Percentiles rank a stretch among this genome's conserved stretches.
phyloP scores from a whole-genome alignment of 2,329 filamentous ascomycete species.

The Curvularia hawaiiensis region DNA sequence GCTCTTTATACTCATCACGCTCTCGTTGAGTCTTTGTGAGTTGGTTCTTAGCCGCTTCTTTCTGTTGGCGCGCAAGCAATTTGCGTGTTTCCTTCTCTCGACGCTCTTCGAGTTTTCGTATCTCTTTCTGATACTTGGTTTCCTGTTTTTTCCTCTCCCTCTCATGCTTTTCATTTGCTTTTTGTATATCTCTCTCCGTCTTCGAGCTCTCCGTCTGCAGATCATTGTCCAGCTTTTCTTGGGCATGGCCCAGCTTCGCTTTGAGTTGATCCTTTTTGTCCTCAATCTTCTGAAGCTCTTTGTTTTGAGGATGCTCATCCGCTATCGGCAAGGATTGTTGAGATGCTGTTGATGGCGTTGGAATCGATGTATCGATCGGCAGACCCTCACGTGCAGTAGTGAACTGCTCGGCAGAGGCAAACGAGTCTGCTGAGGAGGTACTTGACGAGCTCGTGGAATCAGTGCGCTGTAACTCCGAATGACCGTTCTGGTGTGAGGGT shows the following conservation, averaged over 20 bases:
- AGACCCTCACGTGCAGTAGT: conserved; percentile 42
- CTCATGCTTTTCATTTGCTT: conserved; percentile 67
- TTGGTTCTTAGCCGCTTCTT: conserved; percentile 62
- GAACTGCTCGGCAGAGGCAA: conserved; percentile 52
- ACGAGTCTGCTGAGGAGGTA: conserved; percentile 39
- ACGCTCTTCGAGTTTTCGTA: conserved; percentile 70
- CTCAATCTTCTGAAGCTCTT: conserved; percentile 67
- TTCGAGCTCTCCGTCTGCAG: conserved; percentile 35
- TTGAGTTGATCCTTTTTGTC: conserved; percentile 63
- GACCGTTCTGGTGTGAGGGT: conserved; percentile 18
- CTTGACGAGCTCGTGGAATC: conserved; percentile 35
- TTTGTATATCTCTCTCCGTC: conserved; percentile 60
- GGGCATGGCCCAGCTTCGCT: conserved; percentile 64
- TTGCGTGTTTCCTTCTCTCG: conserved; percentile 68
- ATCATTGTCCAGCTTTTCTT: conserved; percentile 55
- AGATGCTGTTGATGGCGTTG: conserved; percentile 35
- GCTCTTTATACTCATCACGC: conserved; percentile 52
- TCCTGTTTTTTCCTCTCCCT: conserved; percentile 56
- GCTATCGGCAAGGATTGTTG: conserved; percentile 28
- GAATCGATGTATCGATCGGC: conserved; percentile 30
- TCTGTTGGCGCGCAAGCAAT: conserved; percentile 66
- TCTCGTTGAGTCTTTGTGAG: conserved; percentile 55
- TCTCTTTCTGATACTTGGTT: conserved; percentile 49
- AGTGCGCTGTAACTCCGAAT: conserved; percentile 28
- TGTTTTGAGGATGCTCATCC: conserved; percentile 39